phyloP scores from a whole-genome alignment of 2,329 filamentous ascomycete genomes.

The Penicillium sclerotiorum region DNA sequence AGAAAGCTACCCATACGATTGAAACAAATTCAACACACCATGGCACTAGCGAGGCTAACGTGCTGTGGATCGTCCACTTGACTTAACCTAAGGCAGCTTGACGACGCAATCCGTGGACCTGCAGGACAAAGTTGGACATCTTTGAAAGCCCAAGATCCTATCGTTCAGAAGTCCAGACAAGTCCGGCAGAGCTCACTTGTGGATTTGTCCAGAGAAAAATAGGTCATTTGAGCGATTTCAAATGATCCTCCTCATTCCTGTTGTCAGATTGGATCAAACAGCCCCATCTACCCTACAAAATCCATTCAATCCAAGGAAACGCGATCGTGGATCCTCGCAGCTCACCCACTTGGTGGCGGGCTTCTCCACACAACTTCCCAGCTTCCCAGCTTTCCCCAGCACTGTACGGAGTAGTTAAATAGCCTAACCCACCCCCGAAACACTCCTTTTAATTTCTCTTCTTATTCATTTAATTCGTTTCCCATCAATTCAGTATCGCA shows the following conservation, averaged over 20 bases:
- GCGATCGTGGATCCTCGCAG: constrained; percentile 5
- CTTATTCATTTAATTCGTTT: neutral
- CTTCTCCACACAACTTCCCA: constrained; percentile 4
- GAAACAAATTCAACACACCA: neutral
- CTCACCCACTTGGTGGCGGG: constrained; percentile 1
- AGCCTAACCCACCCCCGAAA: neutral
- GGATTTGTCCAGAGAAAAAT: too few species aligned
- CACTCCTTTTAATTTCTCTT: neutral
- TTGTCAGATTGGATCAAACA: neutral
- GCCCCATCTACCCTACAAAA: neutral
- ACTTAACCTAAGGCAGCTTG: neutral
- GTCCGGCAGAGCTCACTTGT: too few species aligned
- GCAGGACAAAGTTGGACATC: neutral
- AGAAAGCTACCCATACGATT: constrained; percentile 1
- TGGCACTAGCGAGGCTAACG: constrained; percentile 1
- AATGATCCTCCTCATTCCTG: neutral
- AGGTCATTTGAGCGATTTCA: too few species aligned
- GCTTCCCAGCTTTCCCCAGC: constrained; percentile 2
- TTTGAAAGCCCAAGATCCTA: neutral
- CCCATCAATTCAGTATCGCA: neutral
- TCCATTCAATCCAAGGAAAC: neutral
- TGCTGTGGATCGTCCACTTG: neutral
- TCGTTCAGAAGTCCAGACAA: neutral
- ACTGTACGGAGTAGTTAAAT: neutral
- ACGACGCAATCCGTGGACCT: neutral